Evolutionary conservation across 768 basidiomycete species (phyloP).

Genomic region (Naganishia kalamii): DNA sequence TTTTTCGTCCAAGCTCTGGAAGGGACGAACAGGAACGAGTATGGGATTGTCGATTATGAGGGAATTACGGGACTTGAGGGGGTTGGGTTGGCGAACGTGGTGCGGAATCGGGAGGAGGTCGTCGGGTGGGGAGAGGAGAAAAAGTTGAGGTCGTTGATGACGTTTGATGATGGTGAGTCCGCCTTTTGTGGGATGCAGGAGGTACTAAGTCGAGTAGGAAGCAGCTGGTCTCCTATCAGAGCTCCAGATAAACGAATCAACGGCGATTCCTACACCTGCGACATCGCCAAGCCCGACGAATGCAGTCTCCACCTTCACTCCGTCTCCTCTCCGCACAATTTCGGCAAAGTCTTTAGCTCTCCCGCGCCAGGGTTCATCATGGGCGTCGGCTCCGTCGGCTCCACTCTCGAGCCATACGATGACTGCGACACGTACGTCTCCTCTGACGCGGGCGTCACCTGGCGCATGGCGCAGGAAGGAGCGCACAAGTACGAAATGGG

Average conservation of each 20-base stretch:
- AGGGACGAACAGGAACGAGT: conserved; percentile 83
- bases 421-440: conserved; percentile 92
- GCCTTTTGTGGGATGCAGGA: background rate
- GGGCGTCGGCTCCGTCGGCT: conserved; percentile 88
- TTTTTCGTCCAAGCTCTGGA: conserved; percentile 85
- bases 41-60: conserved; percentile 91
- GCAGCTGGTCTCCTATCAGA: conserved; percentile 66
- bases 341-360: conserved; percentile 87
- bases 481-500: conserved; percentile 97
- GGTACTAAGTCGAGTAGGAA: conserved; percentile 47
- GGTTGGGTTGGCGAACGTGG: conserved; percentile 82
- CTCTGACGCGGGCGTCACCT: conserved; percentile 77
- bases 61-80: conserved; percentile 54
- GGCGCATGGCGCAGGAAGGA: conserved; percentile 67
- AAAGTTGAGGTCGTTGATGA: conserved; percentile 68
- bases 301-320: conserved; percentile 91
- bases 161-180: conserved; percentile 72
- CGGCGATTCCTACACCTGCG: conserved; percentile 61
- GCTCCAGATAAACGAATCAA: conserved; percentile 59
- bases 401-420: conserved; percentile 62
- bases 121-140: conserved; percentile 66
- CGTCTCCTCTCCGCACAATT: conserved; percentile 86
- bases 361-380: conserved; percentile 90
- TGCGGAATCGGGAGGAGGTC: conserved; percentile 75
- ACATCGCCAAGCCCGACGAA: conserved; percentile 51